Conservation (phyloP, 139 green algal species). For the Ulvella scutata region DNA sequence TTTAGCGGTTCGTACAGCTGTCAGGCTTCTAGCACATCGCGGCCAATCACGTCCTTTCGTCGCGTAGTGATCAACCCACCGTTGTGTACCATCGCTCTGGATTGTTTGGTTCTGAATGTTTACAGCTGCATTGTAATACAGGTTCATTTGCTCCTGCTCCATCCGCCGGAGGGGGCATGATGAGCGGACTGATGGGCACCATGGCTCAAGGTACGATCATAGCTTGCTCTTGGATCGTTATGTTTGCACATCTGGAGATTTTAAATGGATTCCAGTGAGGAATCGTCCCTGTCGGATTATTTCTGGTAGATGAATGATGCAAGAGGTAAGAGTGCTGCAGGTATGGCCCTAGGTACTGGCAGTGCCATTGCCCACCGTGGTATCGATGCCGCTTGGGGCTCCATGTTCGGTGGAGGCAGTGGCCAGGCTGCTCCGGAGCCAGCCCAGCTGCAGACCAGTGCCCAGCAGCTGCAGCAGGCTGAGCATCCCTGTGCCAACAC, state of each 20-base stretch:
- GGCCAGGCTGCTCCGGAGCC: neutral
- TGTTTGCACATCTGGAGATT: neutral
- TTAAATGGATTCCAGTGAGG: neutral
- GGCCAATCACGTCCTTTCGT: no score
- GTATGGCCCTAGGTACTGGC: constrained; percentile 68
- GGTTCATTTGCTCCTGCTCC: no score
- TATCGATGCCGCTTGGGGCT: constrained; percentile 60
- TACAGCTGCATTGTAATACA: no score
- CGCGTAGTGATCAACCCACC: no score
- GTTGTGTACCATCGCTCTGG: no score
- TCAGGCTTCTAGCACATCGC: no score
- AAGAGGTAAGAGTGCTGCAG: constrained; percentile 9
- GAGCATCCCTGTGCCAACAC: constrained; percentile 38
- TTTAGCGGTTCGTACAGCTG: no score
- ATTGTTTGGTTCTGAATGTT: no score
- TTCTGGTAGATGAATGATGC: neutral
- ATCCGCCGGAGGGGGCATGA: constrained; percentile 48
- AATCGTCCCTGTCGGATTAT: neutral
- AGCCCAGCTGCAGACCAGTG: neutral
- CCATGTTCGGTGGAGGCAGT: neutral
- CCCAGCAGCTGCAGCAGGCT: neutral
- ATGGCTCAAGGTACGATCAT: constrained; percentile 41
- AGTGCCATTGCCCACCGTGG: constrained; percentile 66
- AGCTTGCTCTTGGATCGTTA: neutral
- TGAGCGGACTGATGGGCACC: constrained; percentile 60